These are phyloP conservation scores for Saksenaea vasiformis DNA, from an alignment of 371 early-diverging fungal genomes.

Conservation along the genomic window DNA sequence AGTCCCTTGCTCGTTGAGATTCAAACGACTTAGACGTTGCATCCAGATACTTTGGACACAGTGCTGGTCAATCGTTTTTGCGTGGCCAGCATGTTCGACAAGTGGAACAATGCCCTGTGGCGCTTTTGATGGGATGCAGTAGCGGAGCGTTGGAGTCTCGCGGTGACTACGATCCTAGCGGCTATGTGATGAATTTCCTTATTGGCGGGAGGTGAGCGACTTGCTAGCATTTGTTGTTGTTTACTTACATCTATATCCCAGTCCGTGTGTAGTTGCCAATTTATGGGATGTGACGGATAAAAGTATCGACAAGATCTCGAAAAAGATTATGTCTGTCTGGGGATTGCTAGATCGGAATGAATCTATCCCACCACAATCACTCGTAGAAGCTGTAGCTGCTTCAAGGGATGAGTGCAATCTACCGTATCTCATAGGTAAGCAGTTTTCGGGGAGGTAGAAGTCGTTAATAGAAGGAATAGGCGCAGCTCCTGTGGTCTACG, in stretches of 20 bases:
- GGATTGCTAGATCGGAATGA: slow-evolving; percentile 52
- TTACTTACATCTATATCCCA: slow-evolving; percentile 15
- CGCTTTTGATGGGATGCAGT: slow-evolving; percentile 91
- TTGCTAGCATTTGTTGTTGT: neutral
- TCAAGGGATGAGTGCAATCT: slow-evolving; percentile 80
- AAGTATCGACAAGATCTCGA: slow-evolving; percentile 93
- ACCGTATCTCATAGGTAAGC: slow-evolving; percentile 81
- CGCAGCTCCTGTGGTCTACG: slow-evolving; percentile 96
- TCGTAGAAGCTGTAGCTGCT: slow-evolving; percentile 74
- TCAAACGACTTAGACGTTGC: slow-evolving; percentile 2
- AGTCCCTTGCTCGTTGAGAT: slow-evolving; percentile 19
- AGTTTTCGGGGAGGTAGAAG: neutral
- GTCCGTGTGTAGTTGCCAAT: slow-evolving; percentile 90
- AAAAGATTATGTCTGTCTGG: slow-evolving; percentile 69
- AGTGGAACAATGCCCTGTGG: slow-evolving; percentile 69
- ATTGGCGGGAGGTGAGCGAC: slow-evolving; percentile 69
- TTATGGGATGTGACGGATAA: slow-evolving; percentile 99
- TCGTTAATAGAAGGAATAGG: slow-evolving; percentile 16
- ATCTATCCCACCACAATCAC: slow-evolving; percentile 36
- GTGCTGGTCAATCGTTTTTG: slow-evolving; percentile 91
- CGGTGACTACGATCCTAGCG: slow-evolving; percentile 89
- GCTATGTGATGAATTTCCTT: slow-evolving; percentile 78
- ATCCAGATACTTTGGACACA: slow-evolving; percentile 96
- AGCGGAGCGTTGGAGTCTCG: slow-evolving; percentile 70
- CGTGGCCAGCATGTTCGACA: slow-evolving; percentile 66